These are phyloP conservation scores for Agrocybe praecox DNA, from an alignment of 768 basidiomycete genomes.

Conservation along the genomic window DNA sequence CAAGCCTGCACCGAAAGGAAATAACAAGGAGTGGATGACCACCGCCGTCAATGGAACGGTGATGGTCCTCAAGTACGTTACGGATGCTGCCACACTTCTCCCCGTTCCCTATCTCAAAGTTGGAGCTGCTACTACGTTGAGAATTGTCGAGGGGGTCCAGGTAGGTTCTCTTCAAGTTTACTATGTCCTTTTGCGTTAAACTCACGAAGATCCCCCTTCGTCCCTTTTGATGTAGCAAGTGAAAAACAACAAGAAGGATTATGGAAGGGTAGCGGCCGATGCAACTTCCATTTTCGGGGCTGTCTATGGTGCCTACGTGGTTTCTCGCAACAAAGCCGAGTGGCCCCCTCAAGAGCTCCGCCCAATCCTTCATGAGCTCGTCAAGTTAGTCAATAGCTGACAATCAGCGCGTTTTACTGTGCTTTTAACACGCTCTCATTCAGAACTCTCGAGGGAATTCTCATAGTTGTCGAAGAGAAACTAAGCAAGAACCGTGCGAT, in stretches of 20 bases:
- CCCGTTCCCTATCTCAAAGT: constrained; percentile 20
- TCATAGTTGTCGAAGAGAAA: constrained; percentile 5
- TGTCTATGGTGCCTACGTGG: constrained; percentile 12
- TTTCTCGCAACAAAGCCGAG: constrained; percentile 1
- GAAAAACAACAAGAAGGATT: constrained; percentile 18
- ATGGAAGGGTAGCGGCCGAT: constrained; percentile 12
- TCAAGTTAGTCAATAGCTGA: constrained; percentile 1
- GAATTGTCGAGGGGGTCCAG: constrained; percentile 16
- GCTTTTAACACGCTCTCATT: background rate
- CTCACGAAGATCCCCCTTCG: background rate
- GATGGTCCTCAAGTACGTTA: constrained; percentile 8
- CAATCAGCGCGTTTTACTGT: background rate
- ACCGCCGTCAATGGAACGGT: constrained; percentile 3
- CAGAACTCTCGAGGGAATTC: constrained; percentile 13
- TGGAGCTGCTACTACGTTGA: constrained; percentile 15
- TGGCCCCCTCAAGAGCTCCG: constrained; percentile 15
- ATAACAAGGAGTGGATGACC: background rate
- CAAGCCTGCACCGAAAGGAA: background rate
- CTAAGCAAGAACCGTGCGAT: background rate
- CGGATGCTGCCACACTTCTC: constrained; percentile 12
- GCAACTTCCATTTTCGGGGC: constrained; percentile 10
- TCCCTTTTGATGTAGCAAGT: background rate
- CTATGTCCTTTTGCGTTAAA: background rate
- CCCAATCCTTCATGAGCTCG: constrained; percentile 7
- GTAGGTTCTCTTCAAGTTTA: no score